Evolutionary conservation across 345 rosid genomes (phyloP).

Genomic region (Populus tremula): DNA sequence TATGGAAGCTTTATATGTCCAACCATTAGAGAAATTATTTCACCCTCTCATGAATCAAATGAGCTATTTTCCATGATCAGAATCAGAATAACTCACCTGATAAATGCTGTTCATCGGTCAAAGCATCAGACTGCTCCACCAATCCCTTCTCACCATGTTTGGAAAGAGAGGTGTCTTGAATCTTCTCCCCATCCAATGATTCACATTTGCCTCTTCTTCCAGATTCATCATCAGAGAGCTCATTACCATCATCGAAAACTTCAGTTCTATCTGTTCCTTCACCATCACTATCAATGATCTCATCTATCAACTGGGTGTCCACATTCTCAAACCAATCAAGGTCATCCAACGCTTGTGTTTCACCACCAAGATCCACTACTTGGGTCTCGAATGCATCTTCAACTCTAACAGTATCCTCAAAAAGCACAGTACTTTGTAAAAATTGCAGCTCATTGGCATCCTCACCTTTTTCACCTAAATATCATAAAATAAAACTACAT

Average conservation of each 20-base stretch:
- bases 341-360: conserved; percentile 29
- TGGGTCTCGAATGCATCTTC: conserved; percentile 40
- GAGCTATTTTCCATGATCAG: too few relatives aligned
- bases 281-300: conserved; percentile 36
- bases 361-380: conserved; percentile 20
- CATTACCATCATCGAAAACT: conserved; percentile 37
- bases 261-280: conserved; percentile 49
- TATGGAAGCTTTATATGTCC: too few relatives aligned
- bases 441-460: conserved; percentile 9
- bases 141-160: conserved; percentile 18
- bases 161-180: conserved; percentile 8
- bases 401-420: conserved; percentile 26
- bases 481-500: background rate
- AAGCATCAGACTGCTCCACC: conserved; percentile 20
- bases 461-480: conserved; percentile 21
- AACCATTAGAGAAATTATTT: too few relatives aligned
- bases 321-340: conserved; percentile 9
- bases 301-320: conserved; percentile 28
- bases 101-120: conserved; percentile 17
- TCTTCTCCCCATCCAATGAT: conserved; percentile 24
- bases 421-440: conserved; percentile 1
- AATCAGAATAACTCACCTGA: conserved; percentile 37
- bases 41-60: too few relatives aligned
- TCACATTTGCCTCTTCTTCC: conserved; percentile 17
- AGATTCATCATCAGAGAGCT: conserved; percentile 36